These are phyloP conservation scores for Teratosphaeria nubilosa DNA, from an alignment of 2,329 filamentous ascomycete genomes.

Conservation along the genomic window DNA sequence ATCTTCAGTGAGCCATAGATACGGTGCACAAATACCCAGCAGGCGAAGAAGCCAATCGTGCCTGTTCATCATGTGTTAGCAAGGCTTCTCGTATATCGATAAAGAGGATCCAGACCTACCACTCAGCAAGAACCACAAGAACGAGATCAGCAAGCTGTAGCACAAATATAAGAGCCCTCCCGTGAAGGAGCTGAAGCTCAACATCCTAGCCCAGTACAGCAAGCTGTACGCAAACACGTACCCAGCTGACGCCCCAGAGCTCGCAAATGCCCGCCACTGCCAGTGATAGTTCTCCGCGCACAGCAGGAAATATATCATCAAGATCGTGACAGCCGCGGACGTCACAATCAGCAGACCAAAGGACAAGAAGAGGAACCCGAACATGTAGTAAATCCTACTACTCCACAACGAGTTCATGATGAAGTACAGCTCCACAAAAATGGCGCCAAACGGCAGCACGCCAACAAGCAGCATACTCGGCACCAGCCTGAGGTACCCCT, in stretches of 20 bases:
- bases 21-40: slow-evolving; percentile 85
- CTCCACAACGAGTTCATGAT: slow-evolving; percentile 99
- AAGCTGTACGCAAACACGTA: slow-evolving; percentile 91
- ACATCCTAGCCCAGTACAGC: slow-evolving; percentile 80
- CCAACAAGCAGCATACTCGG: slow-evolving; percentile 89
- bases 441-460: slow-evolving; percentile 86
- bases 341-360: slow-evolving; percentile 97
- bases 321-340: slow-evolving; percentile 78
- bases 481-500: slow-evolving; percentile 72
- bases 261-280: slow-evolving; percentile 94
- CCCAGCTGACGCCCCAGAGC: slow-evolving; percentile 76
- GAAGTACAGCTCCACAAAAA: slow-evolving; percentile 97
- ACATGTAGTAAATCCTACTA: slow-evolving; percentile 99
- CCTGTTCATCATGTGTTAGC: slow-evolving; percentile 42
- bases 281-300: slow-evolving; percentile 97
- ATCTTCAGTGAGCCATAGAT: slow-evolving; percentile 99
- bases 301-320: slow-evolving; percentile 93
- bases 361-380: slow-evolving; percentile 95
- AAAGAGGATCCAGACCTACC: slow-evolving; percentile 50
- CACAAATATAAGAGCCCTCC: slow-evolving; percentile 87
- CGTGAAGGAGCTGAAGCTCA: slow-evolving; percentile 74
- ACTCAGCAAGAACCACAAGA: slow-evolving; percentile 86
- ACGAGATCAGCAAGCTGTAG: slow-evolving; percentile 80
- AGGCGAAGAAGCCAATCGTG: slow-evolving; percentile 89
- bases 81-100: neutral